Evolutionary conservation across 495 filamentous ascomycete genomes (phyloP), one percentile per base, ranked within the genome.

Genomic region (Hypomontagnella monticulosa): DNA sequence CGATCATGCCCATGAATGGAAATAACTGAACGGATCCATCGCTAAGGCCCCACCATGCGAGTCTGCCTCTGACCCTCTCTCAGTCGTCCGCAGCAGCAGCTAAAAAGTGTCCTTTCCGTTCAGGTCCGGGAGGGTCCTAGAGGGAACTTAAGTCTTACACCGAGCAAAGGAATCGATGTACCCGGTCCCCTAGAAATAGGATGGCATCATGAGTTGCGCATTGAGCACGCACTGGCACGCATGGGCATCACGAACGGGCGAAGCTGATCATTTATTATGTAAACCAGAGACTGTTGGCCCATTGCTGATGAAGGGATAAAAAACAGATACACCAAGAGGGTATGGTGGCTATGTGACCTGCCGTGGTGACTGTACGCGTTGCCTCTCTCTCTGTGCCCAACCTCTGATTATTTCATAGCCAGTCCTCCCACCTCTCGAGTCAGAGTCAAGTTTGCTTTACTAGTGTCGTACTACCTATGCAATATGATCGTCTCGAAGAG

Each of bases 401-500:
- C 64, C 64, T 43, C 47, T 53, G 54, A 54, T 57, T 67, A 61
- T 62, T 62, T 67, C 40, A 62, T 56, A 53, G 32, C 36, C 57
- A 4, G 63, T 16, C 18, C 36, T 36, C 44, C 48, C 40, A 27
- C 23, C 23, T 27, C 23, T 27, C 23, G 23, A 27, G 23, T 27
- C 23, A 6, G 23, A 27, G 23, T 40, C 30, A 40, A 56, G 56
- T 49, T 57, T 61, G 51, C 50, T 62, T 41, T 37, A 7, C 23
- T 27, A 27, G 23, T 27, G 23, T 27, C 23, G 23, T 27, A 27
- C 23, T 27, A 27, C 23, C 23, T 27, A 27, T 3, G 14, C 18
- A 37, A 52, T 42, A 46, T 52, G 15, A 38, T 41, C 11, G 33
- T 48, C 6, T 52, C 36, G 10, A 8, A 2, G 10, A 40, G 5